These are phyloP conservation scores for Strobilomyces dryophilus DNA, from an alignment of 768 basidiomycete genomes.

Conservation along the genomic window DNA sequence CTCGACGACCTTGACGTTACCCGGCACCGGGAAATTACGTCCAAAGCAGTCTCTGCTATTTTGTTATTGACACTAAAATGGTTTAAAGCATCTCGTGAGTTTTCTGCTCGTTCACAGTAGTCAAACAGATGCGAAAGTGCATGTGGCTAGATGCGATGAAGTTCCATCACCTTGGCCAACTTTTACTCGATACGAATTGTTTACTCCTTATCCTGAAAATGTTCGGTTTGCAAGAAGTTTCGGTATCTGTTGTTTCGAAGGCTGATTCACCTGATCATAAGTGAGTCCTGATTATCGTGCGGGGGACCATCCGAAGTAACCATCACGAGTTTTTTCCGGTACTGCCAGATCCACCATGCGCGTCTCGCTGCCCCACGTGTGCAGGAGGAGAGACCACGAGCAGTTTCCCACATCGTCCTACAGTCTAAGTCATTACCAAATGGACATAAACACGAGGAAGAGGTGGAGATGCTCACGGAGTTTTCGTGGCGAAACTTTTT, in stretches of 20 bases:
- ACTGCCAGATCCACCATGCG: conserved; percentile 78
- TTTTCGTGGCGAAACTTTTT: conserved; percentile 99
- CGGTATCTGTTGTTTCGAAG: conserved; percentile 77
- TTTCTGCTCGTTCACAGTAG: neutral
- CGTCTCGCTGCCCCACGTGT: conserved; percentile 51
- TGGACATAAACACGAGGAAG: conserved; percentile 75
- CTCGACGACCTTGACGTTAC: conserved; percentile 91
- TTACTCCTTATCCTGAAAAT: conserved; percentile 91
- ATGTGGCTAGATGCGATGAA: conserved; percentile 85
- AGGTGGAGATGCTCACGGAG: conserved; percentile 87
- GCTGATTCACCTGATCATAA: conserved; percentile 86
- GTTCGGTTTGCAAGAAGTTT: conserved; percentile 95
- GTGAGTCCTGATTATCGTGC: conserved; percentile 37
- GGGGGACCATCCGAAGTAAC: conserved; percentile 5
- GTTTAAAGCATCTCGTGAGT: conserved; percentile 97
- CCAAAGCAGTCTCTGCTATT: conserved; percentile 96
- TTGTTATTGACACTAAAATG: conserved; percentile 87
- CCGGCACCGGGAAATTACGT: conserved; percentile 95
- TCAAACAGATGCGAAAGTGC: neutral
- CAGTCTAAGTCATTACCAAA: conserved; percentile 61
- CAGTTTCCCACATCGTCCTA: conserved; percentile 55
- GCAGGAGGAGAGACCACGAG: conserved; percentile 61
- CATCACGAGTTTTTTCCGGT: conserved; percentile 84
- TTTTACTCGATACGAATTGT: conserved; percentile 93
- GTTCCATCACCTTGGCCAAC: conserved; percentile 96